Conservation (phyloP, 441 rosid genomes). For the Francoa sonchifolia region DNA sequence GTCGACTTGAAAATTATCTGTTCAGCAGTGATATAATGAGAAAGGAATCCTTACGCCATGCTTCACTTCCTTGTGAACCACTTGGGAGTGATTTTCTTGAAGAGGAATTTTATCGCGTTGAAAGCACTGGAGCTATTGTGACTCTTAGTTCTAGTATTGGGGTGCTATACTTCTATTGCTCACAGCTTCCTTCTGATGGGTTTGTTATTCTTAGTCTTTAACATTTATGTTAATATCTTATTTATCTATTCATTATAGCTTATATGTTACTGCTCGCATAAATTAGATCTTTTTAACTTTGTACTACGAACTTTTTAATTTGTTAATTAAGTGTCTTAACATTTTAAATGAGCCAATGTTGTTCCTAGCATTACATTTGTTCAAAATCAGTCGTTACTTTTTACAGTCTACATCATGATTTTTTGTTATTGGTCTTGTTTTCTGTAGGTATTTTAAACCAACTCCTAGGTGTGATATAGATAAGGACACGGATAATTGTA, state of each 20-base stretch:
- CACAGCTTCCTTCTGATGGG: conserved; percentile 84
- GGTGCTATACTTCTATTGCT: conserved; percentile 72
- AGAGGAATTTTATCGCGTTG: conserved; percentile 35
- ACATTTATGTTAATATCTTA: too few relatives aligned
- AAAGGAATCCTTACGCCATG: conserved; percentile 48
- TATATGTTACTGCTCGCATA: too few relatives aligned
- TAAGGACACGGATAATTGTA: conserved; percentile 33
- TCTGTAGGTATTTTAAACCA: conserved; percentile 70
- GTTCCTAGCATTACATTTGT: too few relatives aligned
- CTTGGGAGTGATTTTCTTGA: conserved; percentile 20
- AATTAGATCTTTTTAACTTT: neutral
- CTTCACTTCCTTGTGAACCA: conserved; percentile 47
- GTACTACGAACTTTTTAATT: neutral
- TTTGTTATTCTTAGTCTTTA: conserved; percentile 23
- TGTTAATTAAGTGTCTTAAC: neutral
- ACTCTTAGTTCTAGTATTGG: conserved; percentile 53
- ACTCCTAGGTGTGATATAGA: conserved; percentile 44
- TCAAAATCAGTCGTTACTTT: too few relatives aligned
- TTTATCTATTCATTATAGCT: too few relatives aligned
- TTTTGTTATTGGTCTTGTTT: too few relatives aligned
- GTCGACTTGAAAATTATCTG: conserved; percentile 47
- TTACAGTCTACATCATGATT: too few relatives aligned
- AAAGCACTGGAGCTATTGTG: conserved; percentile 48
- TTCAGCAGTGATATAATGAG: conserved; percentile 68
- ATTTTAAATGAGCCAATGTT: neutral